Percentiles rank a stretch among this genome's conserved stretches.
Conservation (phyloP, 2,329 filamentous ascomycete genomes). For the Zalaria sp. region DNA sequence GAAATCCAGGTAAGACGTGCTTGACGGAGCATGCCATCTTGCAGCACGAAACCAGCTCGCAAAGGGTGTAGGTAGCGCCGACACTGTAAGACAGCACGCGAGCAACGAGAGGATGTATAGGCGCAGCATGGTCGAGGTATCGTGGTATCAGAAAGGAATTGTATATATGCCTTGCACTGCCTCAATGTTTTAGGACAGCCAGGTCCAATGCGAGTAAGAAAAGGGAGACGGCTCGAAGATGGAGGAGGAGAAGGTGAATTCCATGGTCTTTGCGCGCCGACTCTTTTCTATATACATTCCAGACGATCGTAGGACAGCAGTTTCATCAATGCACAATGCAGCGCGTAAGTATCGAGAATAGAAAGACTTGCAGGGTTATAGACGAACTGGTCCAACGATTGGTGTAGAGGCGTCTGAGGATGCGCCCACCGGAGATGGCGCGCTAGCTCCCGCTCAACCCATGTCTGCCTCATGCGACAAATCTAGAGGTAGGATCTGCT, state of each 20-base stretch:
- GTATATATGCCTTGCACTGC: not conserved
- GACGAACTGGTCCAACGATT: not conserved
- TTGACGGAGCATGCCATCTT: not conserved
- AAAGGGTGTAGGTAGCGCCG: slow-evolving; percentile 1
- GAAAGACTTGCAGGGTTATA: not conserved
- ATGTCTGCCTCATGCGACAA: no score
- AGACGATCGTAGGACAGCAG: not conserved
- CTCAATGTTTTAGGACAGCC: not conserved
- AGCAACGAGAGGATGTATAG: not conserved
- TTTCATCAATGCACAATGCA: not conserved
- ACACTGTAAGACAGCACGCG: not conserved
- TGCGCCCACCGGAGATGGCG: not conserved
- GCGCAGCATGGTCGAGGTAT: not conserved
- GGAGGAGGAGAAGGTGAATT: not conserved
- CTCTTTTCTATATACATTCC: not conserved
- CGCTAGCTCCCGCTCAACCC: no score
- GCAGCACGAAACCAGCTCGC: not conserved
- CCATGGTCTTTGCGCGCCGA: not conserved
- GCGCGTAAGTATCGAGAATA: not conserved
- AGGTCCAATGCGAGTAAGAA: not conserved
- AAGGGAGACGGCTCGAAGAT: not conserved
- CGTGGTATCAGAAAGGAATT: not conserved
- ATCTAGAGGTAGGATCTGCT: no score
- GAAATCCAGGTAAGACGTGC: not conserved
- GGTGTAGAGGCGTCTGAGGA: not conserved